A percentile compares a stretch with the other conserved stretches of the same genome.
Conservation (phyloP, 2,329 filamentous ascomycete genomes). For the Penicillium fuscoglaucum region DNA sequence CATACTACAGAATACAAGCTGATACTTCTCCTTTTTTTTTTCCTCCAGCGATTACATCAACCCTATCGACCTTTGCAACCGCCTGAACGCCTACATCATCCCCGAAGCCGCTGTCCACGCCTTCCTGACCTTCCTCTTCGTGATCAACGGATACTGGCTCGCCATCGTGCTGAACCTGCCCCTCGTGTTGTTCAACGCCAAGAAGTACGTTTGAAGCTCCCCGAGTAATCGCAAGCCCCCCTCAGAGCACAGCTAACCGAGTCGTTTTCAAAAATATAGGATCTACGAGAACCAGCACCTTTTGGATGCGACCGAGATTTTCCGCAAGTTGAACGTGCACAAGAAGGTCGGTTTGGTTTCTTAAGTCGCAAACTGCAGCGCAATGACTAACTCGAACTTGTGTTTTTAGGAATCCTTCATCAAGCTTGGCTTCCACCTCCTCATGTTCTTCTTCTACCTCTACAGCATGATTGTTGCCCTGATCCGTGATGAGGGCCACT, state of each 20-base stretch:
- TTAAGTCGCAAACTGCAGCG: background rate
- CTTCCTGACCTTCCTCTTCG: constrained; percentile 91
- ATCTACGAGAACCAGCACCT: constrained; percentile 97
- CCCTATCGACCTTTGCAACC: constrained; percentile 99
- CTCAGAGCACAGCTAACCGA: constrained; percentile 24
- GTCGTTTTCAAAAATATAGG: constrained; percentile 51
- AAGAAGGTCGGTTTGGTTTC: constrained; percentile 71
- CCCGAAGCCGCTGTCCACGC: constrained; percentile 97
- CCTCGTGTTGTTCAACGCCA: constrained; percentile 87
- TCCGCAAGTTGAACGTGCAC: constrained; percentile 97
- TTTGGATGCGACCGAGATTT: constrained; percentile 96
- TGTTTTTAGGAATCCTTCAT: constrained; percentile 86
- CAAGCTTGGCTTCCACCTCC: constrained; percentile 96
- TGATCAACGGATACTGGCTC: constrained; percentile 99
- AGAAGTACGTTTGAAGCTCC: constrained; percentile 72
- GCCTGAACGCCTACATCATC: constrained; percentile 98
- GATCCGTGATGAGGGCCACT: constrained; percentile 91
- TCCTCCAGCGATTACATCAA: constrained; percentile 92
- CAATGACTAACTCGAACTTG: constrained; percentile 11
- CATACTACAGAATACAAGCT: constrained; percentile 10
- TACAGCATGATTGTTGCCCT: constrained; percentile 98
- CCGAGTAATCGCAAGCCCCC: constrained; percentile 2
- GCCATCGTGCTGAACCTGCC: constrained; percentile 89
- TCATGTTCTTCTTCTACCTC: constrained; percentile 99
- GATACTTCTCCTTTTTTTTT: constrained; percentile 28